Base-by-base conservation (phyloP, 2,329 filamentous ascomycete genomes). In the Monosporascus sp. region DNA sequence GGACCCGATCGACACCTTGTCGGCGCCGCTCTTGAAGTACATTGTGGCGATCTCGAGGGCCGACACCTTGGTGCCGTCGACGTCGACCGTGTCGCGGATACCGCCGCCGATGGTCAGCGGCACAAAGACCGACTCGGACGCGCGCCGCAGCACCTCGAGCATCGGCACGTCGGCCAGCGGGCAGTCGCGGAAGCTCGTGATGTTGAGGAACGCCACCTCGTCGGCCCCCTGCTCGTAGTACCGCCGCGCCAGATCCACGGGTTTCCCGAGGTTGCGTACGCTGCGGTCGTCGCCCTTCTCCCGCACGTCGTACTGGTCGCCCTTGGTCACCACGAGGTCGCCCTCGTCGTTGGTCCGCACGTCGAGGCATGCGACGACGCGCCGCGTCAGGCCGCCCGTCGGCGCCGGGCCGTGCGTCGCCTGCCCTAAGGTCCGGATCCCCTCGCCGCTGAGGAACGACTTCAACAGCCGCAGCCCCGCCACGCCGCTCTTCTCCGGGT, bases 211-310 rank as follows among this genome's bases (percentile, higher is more conserved):
- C 1, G 93, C 96, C 52, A 99, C 83, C 73, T 99, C 94, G 72
- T 99, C 94, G 14, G 94, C 92, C 55, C 94, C 94, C 73, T 96
- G 91, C 66, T 95, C 87, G 77, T 97, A 99, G 78, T 99, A 99
- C 65, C 84, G 85, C 72, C 84, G 85, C 8, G 94, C 94, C 82
- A 99, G 89, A 60, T 96, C 91, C 48, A 99, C 92, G 2, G 94
- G 94, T 73, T 99, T 99, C 60, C 94, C 94, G 3, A 99, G 80
- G 71, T 99, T 99, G 58, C 94, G 86, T 37, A 99, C 92, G 61
- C 81, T 76, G 52, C 82, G 78, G 53, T 78, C 77, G 16, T 74
- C 78, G 22, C 78, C 77, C 73, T 97, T 97, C 66, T 97, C 94
- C 35, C 94, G 89, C 7, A 99, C 94, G 66, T 99, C 94, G 74